phyloP scores from a whole-genome alignment of 2,329 filamentous ascomycete genomes.

The Orbilia quercus region DNA sequence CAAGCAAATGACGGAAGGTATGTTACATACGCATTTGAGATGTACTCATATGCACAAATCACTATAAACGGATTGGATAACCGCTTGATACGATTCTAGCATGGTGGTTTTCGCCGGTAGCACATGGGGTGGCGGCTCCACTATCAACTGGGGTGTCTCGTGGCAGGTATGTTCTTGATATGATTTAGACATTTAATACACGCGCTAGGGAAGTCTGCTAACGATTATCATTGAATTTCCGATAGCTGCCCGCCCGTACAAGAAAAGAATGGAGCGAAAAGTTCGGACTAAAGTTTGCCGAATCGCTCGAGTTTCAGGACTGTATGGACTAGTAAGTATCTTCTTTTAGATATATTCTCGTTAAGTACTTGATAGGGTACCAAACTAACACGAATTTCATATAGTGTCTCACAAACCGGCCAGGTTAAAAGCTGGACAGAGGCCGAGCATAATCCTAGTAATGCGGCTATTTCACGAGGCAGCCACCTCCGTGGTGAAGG shows the following conservation, averaged over 20 bases:
- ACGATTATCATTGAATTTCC: neutral
- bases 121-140: constrained; percentile 86
- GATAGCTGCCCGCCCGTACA: constrained; percentile 46
- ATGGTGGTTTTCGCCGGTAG: constrained; percentile 75
- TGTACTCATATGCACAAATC: neutral
- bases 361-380: too few species aligned
- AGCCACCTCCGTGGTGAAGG: constrained; percentile 47
- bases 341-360: too few species aligned
- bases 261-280: constrained; percentile 76
- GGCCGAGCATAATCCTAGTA: constrained; percentile 38
- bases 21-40: neutral
- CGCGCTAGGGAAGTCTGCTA: neutral
- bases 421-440: constrained; percentile 39
- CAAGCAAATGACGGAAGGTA: constrained; percentile 53
- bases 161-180: constrained; percentile 63
- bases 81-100: constrained; percentile 61
- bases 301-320: constrained; percentile 77
- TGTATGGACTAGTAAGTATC: constrained; percentile 71
- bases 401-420: constrained; percentile 38
- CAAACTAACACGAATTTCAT: neutral
- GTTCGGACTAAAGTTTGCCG: constrained; percentile 77
- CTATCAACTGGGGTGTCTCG: constrained; percentile 82
- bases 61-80: constrained; percentile 60
- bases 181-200: neutral
- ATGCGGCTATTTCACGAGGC: constrained; percentile 21